Evolutionary conservation across 345 rosid genomes (phyloP).

Genomic region (Euphorbia pulcherrima): DNA sequence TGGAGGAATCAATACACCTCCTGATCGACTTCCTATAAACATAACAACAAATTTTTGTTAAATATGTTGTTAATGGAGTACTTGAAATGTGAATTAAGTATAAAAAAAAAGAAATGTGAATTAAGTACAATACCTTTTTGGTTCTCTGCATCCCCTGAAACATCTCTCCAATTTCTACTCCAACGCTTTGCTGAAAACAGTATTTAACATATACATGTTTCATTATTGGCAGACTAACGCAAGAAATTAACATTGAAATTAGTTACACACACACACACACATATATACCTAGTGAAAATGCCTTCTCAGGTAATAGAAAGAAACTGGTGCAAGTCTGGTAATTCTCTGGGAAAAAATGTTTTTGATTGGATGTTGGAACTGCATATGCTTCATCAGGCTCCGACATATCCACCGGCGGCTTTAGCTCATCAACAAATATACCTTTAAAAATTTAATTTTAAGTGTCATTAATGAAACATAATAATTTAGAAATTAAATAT

Average conservation of each 20-base stretch:
- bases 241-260: background rate
- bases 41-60: background rate
- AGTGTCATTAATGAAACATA: background rate
- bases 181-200: background rate
- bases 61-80: no score
- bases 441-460: conserved; percentile 20
- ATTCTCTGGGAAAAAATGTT: conserved; percentile 25
- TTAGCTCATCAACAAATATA: conserved; percentile 36
- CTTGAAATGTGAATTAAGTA: no score
- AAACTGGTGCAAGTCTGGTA: conserved; percentile 30
- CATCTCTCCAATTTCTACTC: background rate
- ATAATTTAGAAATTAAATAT: no score
- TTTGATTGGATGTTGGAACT: background rate
- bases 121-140: background rate
- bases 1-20: conserved; percentile 28
- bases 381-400: background rate
- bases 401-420: background rate
- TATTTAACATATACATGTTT: no score
- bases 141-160: background rate
- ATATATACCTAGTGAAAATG: conserved; percentile 15
- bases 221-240: no score
- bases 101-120: no score
- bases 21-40: background rate
- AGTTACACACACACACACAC: background rate
- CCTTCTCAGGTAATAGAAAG: conserved; percentile 5